Evolutionary conservation across 306 rosid genomes (phyloP).

Genomic region (Castanopsis chinensis): DNA sequence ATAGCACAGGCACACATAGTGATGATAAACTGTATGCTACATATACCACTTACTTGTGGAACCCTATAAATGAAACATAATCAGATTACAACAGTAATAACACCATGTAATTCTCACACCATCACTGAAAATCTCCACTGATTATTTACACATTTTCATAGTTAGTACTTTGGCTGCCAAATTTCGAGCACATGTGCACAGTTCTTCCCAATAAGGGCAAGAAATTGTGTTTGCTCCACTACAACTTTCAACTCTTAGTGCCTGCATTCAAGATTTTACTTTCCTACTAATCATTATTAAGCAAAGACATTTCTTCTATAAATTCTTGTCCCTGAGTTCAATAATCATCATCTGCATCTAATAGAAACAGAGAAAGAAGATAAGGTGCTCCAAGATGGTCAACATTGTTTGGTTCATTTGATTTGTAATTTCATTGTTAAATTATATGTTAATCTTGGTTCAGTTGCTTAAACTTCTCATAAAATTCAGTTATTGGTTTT

Average conservation of each 20-base stretch:
- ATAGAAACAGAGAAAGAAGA: not conserved
- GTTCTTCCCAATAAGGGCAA: not conserved
- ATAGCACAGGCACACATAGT: not conserved
- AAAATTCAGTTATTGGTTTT: not conserved
- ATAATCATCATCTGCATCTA: not conserved
- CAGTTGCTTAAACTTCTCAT: not conserved
- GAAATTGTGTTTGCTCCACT: too few species aligned
- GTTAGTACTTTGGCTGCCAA: not conserved
- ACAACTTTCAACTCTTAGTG: not conserved
- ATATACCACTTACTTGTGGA: not conserved
- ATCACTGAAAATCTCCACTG: too few species aligned
- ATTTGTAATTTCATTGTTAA: not conserved
- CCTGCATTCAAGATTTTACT: not conserved
- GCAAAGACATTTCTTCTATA: not conserved
- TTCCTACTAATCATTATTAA: slow-evolving; percentile 9
- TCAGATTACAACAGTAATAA: not conserved
- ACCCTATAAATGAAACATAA: slow-evolving; percentile 10
- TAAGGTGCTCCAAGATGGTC: slow-evolving; percentile 1
- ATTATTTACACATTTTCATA: too few species aligned
- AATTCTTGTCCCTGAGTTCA: not conserved
- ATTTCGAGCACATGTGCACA: not conserved
- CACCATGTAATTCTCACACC: too few species aligned
- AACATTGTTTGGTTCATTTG: not conserved
- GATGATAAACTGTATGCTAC: not conserved
- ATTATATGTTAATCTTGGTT: not conserved